phyloP scores from a whole-genome alignment of 495 filamentous ascomycete genomes.

The Penicillium coffeae region DNA sequence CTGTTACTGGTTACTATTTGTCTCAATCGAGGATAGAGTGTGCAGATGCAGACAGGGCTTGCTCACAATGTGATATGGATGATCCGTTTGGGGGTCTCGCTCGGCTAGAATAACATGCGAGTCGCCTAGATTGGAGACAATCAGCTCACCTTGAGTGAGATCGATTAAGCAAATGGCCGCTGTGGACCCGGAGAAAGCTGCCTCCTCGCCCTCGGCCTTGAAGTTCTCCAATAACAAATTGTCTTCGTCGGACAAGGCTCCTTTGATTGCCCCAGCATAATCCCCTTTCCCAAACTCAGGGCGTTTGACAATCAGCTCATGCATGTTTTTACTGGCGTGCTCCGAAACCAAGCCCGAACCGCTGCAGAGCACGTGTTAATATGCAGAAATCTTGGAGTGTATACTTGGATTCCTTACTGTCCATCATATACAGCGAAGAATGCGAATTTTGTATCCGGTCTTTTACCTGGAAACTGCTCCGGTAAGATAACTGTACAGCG shows the following conservation, averaged over 20 bases:
- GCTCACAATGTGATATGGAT: slow-evolving; percentile 27
- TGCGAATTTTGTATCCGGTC: slow-evolving; percentile 31
- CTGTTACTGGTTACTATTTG: slow-evolving; percentile 10
- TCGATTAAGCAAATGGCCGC: slow-evolving; percentile 36
- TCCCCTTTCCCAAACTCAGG: slow-evolving; percentile 31
- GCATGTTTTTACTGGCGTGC: slow-evolving; percentile 31
- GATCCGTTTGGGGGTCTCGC: slow-evolving; percentile 26
- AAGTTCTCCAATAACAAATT: slow-evolving; percentile 28
- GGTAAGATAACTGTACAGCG: slow-evolving; percentile 27
- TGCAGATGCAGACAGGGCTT: too few relatives aligned
- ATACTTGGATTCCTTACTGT: slow-evolving; percentile 29
- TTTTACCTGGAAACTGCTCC: slow-evolving; percentile 27
- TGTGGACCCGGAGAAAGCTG: slow-evolving; percentile 34
- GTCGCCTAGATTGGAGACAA: slow-evolving; percentile 40
- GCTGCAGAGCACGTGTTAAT: slow-evolving; percentile 15
- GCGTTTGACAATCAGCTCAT: slow-evolving; percentile 23
- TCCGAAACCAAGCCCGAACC: slow-evolving; percentile 33
- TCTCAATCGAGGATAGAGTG: too few relatives aligned
- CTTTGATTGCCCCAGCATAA: slow-evolving; percentile 31
- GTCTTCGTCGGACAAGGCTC: slow-evolving; percentile 36
- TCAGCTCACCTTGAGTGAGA: slow-evolving; percentile 30
- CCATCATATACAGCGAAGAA: slow-evolving; percentile 42
- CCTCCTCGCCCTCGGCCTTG: slow-evolving; percentile 21
- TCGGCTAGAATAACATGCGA: slow-evolving; percentile 38
- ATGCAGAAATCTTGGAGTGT: not conserved